Base-by-base conservation (phyloP, 1,284 basidiomycete species). In the Pseudomicrostroma phylloplanum region DNA sequence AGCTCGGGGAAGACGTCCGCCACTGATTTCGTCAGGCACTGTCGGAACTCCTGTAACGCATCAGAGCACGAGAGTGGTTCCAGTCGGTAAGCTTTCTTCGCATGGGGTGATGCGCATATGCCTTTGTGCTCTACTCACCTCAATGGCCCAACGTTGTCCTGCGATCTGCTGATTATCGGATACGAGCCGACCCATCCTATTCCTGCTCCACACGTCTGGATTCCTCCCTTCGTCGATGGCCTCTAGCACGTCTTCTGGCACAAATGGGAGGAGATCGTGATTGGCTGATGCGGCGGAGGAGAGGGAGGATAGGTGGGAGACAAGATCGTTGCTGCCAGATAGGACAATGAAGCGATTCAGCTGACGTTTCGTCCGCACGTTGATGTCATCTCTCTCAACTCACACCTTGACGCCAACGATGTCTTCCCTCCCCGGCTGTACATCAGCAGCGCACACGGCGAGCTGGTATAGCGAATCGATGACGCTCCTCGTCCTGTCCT, bases 81-180 rank as follows among this genome's bases (percentile, higher is more conserved):
- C 51, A 21, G 3, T 19, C 23, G 7, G 21, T 19, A 8, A 19
- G 13, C 51, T 25, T 26, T 13, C n/a, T 6, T 13, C 6, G 23
- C 6, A 36, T 21, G 51, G 51, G 21, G 23, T 23, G 21, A 19
- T 15, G 13, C 25, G 13, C 21, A 6, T 4, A 19, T 23, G 7
- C 51, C 13, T 13, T 6, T 15, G 21, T 6, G 51, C 51, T 13
- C 7, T 13, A 15, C 21, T 25, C 51, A 15, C 21, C 51, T 63
- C 61, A 62, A 71, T 58, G n/a, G 66, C 60, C 41, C 56, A 53
- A 56, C 71, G 66, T 58, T 76, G 74, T 1, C 74, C 76, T 13
- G 68, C 61, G 56, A 76, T 71, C 57, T 76, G 74, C 67, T 79
- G 77, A 51, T 78, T 79, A 63, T 79, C 76, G 58, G 65, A 68